Percentiles rank a stretch among this genome's conserved stretches.
These are phyloP conservation scores for Cladosporium sp. DNA, from an alignment of 2,329 filamentous ascomycete species.

Conservation along the genomic window DNA sequence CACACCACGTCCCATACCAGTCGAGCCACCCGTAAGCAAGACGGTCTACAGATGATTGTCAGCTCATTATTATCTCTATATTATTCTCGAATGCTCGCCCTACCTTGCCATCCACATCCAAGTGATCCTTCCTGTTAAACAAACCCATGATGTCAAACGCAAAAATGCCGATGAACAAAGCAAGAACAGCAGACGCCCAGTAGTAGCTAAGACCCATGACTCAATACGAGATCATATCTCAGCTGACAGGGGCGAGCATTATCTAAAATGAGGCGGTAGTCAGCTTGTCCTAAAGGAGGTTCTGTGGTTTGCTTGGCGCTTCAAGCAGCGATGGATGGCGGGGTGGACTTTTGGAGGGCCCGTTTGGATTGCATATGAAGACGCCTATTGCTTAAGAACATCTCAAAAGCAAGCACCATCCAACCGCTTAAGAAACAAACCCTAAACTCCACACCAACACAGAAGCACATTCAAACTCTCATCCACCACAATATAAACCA, in stretches of 20 bases:
- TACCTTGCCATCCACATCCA: slow-evolving; percentile 82
- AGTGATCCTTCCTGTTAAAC: slow-evolving; percentile 66
- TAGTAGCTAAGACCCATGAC: slow-evolving; percentile 36
- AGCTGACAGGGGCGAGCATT: no score
- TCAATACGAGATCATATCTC: not conserved
- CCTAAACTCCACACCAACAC: not conserved
- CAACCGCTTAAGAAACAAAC: not conserved
- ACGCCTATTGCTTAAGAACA: not conserved
- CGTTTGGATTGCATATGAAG: not conserved
- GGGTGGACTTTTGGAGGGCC: not conserved
- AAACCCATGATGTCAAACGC: slow-evolving; percentile 60
- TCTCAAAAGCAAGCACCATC: not conserved
- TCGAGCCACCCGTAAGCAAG: slow-evolving; percentile 84
- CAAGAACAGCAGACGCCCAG: slow-evolving; percentile 33
- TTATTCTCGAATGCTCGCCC: slow-evolving; percentile 23
- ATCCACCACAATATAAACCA: not conserved
- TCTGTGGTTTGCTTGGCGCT: not conserved
- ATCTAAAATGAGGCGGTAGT: not conserved
- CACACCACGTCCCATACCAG: slow-evolving; percentile 80
- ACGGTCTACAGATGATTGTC: slow-evolving; percentile 60
- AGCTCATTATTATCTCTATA: not conserved
- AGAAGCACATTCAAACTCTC: not conserved
- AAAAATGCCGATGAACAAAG: slow-evolving; percentile 34
- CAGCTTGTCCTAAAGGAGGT: not conserved
- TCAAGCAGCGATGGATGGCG: not conserved